Base-by-base conservation (phyloP, 1,139 yeast species). In the Zygoascus sp. region DNA sequence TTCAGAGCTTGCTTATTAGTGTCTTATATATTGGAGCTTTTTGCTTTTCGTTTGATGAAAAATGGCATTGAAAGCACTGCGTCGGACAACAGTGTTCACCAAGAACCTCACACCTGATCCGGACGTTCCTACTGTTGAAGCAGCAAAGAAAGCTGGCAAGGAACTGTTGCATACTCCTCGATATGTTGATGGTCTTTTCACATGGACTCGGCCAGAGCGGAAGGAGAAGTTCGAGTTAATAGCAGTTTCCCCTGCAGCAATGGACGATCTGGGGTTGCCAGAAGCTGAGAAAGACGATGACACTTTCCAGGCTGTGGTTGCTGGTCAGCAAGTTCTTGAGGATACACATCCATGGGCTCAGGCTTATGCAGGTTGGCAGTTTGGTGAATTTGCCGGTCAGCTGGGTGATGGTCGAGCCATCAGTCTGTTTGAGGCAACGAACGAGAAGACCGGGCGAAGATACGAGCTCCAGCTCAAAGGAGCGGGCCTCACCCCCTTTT, bases 371-470 rank as follows among this genome's bases (percentile, higher is more conserved):
- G 98, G 98, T 1, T 88, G 85, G 75, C 98, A 92, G 62, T 92
- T 92, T 70, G 97, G 98, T 2, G 80, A 77, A 56, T 92, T 92
- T 79, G 97, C 97, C 0, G 97, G 97, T 1, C 98, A 92, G 64
- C 69, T 92, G 53, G 98, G 98, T 3, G 98, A 92, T 63, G 98
- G 98, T 0, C 71, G 98, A 52, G 97, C 89, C 2, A 75, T 81
- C 7, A 87, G 84, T 59, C 68, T 92, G 42, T 89, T 90, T 66
- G 94, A 86, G 54, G 67, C 83, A 0, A 73, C 74, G 5, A 73
- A 71, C 45, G 58, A 62, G 2, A 58, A 52, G 2, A 61, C 67
- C 0, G 67, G 67, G 4, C 63, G 62, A 38, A 58, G 65, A 36
- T 82, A 75, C 56, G 95, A 86, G 57, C 52, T 90, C 2, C 97